These are phyloP conservation scores for Trichoderma polysporum DNA, from an alignment of 2,329 filamentous ascomycete genomes.

Conservation along the genomic window DNA sequence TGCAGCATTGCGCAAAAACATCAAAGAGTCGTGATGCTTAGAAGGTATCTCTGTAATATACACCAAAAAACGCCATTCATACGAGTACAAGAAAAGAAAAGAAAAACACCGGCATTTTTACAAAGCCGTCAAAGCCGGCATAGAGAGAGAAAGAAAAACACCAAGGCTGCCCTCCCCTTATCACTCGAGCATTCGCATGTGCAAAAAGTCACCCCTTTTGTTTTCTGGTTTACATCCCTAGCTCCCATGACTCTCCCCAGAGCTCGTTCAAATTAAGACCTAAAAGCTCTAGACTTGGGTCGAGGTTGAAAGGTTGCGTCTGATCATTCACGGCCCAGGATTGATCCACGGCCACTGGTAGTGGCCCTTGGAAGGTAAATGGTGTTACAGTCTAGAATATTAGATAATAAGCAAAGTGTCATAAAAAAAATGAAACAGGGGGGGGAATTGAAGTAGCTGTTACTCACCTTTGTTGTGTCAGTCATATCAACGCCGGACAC, in stretches of 20 bases:
- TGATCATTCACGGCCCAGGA: conserved; percentile 37
- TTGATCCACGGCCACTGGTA: conserved; percentile 38
- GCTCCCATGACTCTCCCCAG: conserved; percentile 53
- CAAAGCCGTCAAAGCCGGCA: neutral
- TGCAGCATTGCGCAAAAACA: neutral
- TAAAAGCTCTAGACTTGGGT: conserved; percentile 54
- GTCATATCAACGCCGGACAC: conserved; percentile 36
- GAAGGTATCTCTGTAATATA: conserved; percentile 24
- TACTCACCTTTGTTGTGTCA: conserved; percentile 42
- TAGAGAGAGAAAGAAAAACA: neutral
- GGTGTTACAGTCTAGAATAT: conserved; percentile 41
- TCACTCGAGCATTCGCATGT: neutral
- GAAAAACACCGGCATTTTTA: neutral
- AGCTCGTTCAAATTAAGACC: conserved; percentile 56
- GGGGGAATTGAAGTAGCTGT: conserved; percentile 22
- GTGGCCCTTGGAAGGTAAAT: conserved; percentile 40
- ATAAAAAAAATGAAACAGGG: conserved; percentile 17
- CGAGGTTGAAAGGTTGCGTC: conserved; percentile 47
- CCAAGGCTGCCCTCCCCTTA: neutral
- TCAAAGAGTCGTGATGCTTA: conserved; percentile 17
- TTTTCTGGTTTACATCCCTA: conserved; percentile 30
- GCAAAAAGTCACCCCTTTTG: neutral
- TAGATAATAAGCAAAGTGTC: neutral
- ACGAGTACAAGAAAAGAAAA: neutral
- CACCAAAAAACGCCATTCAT: conserved; percentile 15